Evolutionary conservation across 495 filamentous ascomycete genomes (phyloP).

Genomic region (Opeltia flavorubescens): DNA sequence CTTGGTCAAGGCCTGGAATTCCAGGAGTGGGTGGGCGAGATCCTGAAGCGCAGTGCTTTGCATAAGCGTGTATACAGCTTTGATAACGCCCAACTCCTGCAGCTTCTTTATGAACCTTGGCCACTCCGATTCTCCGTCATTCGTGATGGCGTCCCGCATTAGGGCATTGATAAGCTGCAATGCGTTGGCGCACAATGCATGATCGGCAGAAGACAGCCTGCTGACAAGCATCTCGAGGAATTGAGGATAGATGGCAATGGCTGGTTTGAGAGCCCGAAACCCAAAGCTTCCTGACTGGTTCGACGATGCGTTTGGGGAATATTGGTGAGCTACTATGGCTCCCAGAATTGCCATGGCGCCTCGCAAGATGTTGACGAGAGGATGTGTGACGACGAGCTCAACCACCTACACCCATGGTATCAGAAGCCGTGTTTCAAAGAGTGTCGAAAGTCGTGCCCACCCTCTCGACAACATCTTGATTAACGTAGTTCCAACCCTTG

Average conservation of each 20-base stretch:
- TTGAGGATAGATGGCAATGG: constrained; percentile 76
- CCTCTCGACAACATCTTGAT: constrained; percentile 51
- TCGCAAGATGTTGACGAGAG: constrained; percentile 90
- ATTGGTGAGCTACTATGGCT: constrained; percentile 76
- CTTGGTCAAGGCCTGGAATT: constrained; percentile 90
- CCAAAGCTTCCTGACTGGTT: constrained; percentile 49
- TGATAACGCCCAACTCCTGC: constrained; percentile 88
- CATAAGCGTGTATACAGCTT: constrained; percentile 82
- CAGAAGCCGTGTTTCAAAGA: not conserved
- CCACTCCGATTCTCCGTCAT: constrained; percentile 69
- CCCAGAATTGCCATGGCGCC: constrained; percentile 95
- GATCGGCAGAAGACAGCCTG: constrained; percentile 81
- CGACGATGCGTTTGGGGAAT: constrained; percentile 27
- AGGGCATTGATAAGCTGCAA: constrained; percentile 89
- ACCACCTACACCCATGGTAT: constrained; percentile 46
- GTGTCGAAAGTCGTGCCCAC: constrained; percentile 26
- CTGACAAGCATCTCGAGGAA: constrained; percentile 90
- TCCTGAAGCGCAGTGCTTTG: constrained; percentile 90
- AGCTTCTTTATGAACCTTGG: constrained; percentile 85
- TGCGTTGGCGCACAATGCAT: constrained; percentile 91
- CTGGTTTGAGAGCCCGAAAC: constrained; percentile 82
- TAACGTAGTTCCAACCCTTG: constrained; percentile 84
- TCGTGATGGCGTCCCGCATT: constrained; percentile 84
- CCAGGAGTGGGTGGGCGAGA: constrained; percentile 75
- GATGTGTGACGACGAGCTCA: constrained; percentile 86